Percentiles rank a stretch among this genome's conserved stretches.
Conservation (phyloP, 257 asterid species). For the Orobanche coerulescens region DNA sequence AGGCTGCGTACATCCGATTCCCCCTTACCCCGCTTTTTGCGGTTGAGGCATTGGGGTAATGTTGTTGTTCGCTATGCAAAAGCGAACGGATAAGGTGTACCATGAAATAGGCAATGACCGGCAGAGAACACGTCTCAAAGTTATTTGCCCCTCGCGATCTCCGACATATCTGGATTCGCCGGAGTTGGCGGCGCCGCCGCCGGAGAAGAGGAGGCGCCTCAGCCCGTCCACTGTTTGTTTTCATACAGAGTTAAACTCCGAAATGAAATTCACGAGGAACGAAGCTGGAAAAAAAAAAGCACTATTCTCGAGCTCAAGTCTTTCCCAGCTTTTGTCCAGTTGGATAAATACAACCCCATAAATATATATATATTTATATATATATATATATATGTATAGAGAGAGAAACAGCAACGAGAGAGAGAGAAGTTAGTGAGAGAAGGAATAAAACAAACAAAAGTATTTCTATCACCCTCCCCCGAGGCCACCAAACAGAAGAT, state of each 20-base stretch:
- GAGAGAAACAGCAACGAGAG: neutral
- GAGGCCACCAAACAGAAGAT: neutral
- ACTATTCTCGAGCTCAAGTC: neutral
- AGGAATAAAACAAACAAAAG: neutral
- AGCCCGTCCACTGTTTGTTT: neutral
- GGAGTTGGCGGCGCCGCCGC: too few relatives aligned
- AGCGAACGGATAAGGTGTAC: too few relatives aligned
- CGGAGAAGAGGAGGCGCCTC: too few relatives aligned
- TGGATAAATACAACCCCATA: constrained; percentile 19
- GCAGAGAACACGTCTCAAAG: too few relatives aligned
- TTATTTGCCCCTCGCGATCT: too few relatives aligned
- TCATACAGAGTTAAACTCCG: neutral
- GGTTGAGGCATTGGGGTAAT: too few relatives aligned
- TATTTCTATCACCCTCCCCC: neutral
- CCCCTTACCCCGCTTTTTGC: too few relatives aligned
- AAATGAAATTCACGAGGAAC: neutral
- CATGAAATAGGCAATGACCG: too few relatives aligned
- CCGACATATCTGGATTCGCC: too few relatives aligned
- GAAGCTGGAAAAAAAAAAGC: neutral
- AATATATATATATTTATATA: too few relatives aligned
- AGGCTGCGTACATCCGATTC: too few relatives aligned
- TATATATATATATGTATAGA: neutral
- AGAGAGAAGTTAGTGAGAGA: neutral
- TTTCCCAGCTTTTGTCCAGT: constrained; percentile 6
- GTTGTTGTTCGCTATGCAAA: too few relatives aligned